Evolutionary conservation across 164 flowering plant genomes (phyloP).

Genomic region (Stephania japonica): DNA sequence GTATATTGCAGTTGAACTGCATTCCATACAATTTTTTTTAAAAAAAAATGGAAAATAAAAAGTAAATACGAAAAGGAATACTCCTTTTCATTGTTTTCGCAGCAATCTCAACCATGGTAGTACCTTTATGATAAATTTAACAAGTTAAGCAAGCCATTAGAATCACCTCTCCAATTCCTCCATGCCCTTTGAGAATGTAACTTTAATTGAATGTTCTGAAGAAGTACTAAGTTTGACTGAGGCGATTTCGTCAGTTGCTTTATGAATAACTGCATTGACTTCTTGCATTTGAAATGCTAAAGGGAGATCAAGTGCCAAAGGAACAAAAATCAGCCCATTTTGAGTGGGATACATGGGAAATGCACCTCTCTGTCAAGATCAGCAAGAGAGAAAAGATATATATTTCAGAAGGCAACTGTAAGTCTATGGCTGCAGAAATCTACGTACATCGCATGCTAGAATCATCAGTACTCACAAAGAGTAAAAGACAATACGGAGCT

Average conservation of each 20-base stretch:
- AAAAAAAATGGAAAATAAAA: neutral
- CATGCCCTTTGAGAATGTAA: constrained; percentile 57
- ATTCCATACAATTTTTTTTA: neutral
- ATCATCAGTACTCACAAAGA: too few relatives aligned
- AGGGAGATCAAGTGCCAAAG: constrained; percentile 59
- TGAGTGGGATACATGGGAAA: constrained; percentile 69
- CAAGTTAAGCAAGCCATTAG: neutral
- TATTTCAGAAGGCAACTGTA: neutral
- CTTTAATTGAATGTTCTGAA: constrained; percentile 22
- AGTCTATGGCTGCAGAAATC: neutral
- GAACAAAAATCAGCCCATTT: constrained; percentile 74
- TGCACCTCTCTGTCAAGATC: constrained; percentile 78
- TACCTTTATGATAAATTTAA: neutral
- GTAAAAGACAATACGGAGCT: neutral
- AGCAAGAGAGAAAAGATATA: constrained; percentile 7
- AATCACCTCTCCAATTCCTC: constrained; percentile 60
- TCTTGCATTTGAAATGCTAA: constrained; percentile 53
- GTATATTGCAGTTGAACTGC: neutral
- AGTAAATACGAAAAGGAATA: neutral
- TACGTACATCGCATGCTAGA: too few relatives aligned
- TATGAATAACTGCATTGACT: constrained; percentile 73
- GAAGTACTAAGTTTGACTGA: constrained; percentile 39
- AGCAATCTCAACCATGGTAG: neutral
- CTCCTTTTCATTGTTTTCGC: neutral
- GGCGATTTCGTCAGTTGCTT: constrained; percentile 86